Base-by-base conservation (phyloP, 805 yeast species). In the Pichia pseudocactophila region DNA sequence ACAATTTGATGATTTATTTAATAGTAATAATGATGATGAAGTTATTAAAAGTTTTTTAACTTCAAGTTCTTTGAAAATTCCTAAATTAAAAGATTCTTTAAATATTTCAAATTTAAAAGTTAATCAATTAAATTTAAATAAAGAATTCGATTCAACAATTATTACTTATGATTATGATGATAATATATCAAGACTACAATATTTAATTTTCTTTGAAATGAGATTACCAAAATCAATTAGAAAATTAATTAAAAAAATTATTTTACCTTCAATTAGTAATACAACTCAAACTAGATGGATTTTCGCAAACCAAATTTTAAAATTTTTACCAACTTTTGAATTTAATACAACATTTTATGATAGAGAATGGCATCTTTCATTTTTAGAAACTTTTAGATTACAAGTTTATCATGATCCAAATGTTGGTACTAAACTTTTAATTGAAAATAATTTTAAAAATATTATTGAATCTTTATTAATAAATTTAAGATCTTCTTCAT, bases 231-330 rank as follows among this genome's bases (percentile, higher is more conserved):
- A 79, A 44, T 49, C 52, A 4, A 52, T 72, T 7, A 69, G 92
- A 54, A 68, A 65, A 35, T 56, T 57, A 7, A 42, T 83, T 15
- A 70, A 73, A 37, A 63, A 68, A 22, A 55, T 76, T 1, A 48
- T 82, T 3, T 63, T 80, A 9, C 78, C 87, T 0, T 66, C 77
- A 0, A 56, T 82, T 22, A 66, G 83, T 2, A 67, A 79, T 0
- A 75, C 77, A 35, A 47, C 68, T 3, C 53, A 56, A 0, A 67
- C 61, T 47, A 80, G 82, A 50, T 58, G 64, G 0, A 46, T 58
- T 12, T 74, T 80, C 43, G 66, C 79, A 16, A 54, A 61, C 13
- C 85, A 80, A 44, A 65, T 78, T 34, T 63, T 77, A 13, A 70
- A 71, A 34, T 67, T 80, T 0, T 76, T 80, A 76, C 38, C 73